Percentiles rank a stretch among this genome's conserved stretches.
Conservation (phyloP, 805 yeast genomes). For the Suhomyces vadensis region DNA sequence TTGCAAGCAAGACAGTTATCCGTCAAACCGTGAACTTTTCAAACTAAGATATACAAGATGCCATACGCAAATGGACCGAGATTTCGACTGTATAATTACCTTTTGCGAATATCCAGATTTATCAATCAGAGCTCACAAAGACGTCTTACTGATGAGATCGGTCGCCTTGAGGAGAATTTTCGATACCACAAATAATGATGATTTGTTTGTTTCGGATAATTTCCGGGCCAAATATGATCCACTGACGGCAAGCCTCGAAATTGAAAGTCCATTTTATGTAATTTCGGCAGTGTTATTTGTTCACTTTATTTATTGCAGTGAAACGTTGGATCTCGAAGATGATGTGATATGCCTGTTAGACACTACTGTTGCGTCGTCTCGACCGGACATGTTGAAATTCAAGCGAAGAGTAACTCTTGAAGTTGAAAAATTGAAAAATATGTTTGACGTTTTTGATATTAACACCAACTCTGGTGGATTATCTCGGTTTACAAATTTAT, state of each 20-base stretch:
- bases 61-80: constrained; percentile 18
- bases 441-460: constrained; percentile 8
- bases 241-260: constrained; percentile 13
- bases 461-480: not conserved
- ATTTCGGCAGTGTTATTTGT: constrained; percentile 41
- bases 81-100: constrained; percentile 37
- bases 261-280: constrained; percentile 27
- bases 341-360: constrained; percentile 4
- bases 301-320: constrained; percentile 44
- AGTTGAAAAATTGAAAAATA: constrained; percentile 11
- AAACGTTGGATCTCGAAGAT: constrained; percentile 6
- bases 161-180: constrained; percentile 25
- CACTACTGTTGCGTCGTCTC: too few relatives aligned
- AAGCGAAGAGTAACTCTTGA: constrained; percentile 5
- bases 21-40: not conserved
- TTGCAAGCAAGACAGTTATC: not conserved
- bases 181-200: constrained; percentile 16
- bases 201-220: constrained; percentile 23
- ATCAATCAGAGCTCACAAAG: constrained; percentile 37
- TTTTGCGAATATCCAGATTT: constrained; percentile 23
- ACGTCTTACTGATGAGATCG: constrained; percentile 34
- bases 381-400: constrained; percentile 1
- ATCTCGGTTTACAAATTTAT: not conserved
- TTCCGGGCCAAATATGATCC: constrained; percentile 25
- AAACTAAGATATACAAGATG: not conserved